These are phyloP conservation scores for Botryotinia calthae DNA, from an alignment of 2,329 filamentous ascomycete genomes.

Conservation along the genomic window DNA sequence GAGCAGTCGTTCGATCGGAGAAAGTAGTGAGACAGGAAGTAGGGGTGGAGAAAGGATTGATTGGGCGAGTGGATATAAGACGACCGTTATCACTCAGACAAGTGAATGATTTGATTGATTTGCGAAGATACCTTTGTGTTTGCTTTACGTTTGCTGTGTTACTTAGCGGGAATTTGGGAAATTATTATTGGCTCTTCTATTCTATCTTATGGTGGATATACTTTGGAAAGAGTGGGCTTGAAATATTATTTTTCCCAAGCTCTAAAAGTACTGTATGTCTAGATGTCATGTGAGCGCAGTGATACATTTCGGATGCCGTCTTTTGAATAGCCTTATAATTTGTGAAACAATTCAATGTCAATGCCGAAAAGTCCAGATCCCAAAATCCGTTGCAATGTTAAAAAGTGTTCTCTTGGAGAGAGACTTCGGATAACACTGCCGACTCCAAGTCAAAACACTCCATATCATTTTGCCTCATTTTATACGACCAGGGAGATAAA, in stretches of 20 bases:
- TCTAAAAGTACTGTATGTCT: background rate
- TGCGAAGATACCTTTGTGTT: background rate
- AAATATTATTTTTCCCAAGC: background rate
- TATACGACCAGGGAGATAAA: too few species aligned
- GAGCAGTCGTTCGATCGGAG: background rate
- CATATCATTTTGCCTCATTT: background rate
- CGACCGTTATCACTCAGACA: constrained; percentile 14
- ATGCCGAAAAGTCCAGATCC: background rate
- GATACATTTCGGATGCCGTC: background rate
- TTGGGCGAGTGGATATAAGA: constrained; percentile 13
- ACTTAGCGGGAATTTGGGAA: background rate
- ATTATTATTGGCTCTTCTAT: background rate
- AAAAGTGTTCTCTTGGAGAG: background rate
- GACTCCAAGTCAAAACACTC: background rate
- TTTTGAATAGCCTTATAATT: background rate
- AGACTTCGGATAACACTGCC: background rate
- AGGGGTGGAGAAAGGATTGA: background rate
- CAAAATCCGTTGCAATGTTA: background rate
- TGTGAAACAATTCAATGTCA: background rate
- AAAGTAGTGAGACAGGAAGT: background rate
- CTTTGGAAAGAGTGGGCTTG: background rate
- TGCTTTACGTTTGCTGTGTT: constrained; percentile 1
- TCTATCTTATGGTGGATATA: background rate
- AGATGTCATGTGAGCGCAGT: background rate
- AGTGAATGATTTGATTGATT: constrained; percentile 1